phyloP scores from a whole-genome alignment of 352 stramenopile species.

The Phytophthora syringae region DNA sequence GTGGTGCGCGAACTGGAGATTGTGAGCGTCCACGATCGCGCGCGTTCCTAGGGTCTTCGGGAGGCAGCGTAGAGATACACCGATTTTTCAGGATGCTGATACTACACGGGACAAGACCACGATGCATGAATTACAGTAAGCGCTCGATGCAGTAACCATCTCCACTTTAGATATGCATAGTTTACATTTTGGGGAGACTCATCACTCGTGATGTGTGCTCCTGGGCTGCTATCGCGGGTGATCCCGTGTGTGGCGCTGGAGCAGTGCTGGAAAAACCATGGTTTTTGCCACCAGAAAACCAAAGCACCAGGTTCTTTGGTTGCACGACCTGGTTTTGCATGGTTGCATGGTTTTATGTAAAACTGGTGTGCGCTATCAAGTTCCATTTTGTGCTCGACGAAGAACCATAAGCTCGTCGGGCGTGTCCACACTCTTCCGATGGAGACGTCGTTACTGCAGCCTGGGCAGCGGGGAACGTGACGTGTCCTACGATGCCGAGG shows the following conservation, averaged over 20 bases:
- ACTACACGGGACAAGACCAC: too few relatives aligned
- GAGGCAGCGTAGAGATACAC: too few relatives aligned
- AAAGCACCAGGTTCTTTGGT: neutral
- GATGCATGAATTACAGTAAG: too few relatives aligned
- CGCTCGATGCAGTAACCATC: too few relatives aligned
- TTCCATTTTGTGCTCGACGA: neutral
- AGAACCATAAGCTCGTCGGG: too few relatives aligned
- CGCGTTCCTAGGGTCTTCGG: too few relatives aligned
- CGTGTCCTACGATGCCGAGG: neutral
- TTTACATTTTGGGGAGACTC: too few relatives aligned
- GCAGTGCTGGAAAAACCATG: neutral
- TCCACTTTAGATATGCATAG: too few relatives aligned
- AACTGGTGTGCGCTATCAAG: neutral
- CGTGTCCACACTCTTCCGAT: neutral
- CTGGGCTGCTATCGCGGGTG: too few relatives aligned
- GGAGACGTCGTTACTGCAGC: neutral
- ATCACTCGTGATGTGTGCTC: too few relatives aligned
- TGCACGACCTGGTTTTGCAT: neutral
- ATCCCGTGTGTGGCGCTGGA: too few relatives aligned
- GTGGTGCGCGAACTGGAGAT: conserved; percentile 74
- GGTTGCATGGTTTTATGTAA: neutral
- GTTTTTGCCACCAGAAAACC: neutral
- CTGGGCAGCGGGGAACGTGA: neutral
- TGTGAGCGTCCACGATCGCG: conserved; percentile 44
- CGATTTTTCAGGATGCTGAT: too few relatives aligned